These are phyloP conservation scores for Scheffersomyces ergatensis DNA, from an alignment of 805 yeast species.

Conservation along the genomic window DNA sequence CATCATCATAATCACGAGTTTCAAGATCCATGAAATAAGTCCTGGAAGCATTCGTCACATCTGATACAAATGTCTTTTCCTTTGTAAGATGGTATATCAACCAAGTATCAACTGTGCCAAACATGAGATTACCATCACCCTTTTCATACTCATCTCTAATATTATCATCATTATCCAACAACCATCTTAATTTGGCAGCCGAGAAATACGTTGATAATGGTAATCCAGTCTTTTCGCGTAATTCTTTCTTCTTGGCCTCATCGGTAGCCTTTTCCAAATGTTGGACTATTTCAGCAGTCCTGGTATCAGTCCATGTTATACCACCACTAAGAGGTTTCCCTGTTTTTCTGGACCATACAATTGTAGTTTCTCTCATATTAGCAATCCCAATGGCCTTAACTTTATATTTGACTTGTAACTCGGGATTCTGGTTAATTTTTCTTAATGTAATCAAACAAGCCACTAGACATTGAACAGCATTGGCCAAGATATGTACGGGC, in stretches of 20 bases:
- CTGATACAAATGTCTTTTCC: conserved; percentile 71
- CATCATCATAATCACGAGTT: conserved; percentile 71
- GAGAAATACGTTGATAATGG: conserved; percentile 91
- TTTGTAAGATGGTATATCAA: conserved; percentile 77
- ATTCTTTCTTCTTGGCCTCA: conserved; percentile 52
- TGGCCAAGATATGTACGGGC: conserved; percentile 77
- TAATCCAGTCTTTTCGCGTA: conserved; percentile 72
- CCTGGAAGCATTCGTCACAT: conserved; percentile 88
- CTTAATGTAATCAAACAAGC: conserved; percentile 59
- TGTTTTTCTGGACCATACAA: conserved; percentile 81
- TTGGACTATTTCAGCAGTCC: conserved; percentile 72
- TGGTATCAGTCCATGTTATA: conserved; percentile 94
- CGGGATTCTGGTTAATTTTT: conserved; percentile 51
- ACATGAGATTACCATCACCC: conserved; percentile 73
- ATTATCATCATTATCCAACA: conserved; percentile 71
- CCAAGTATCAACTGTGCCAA: conserved; percentile 96
- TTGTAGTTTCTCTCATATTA: conserved; percentile 93
- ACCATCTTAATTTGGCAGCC: conserved; percentile 87
- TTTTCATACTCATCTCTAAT: conserved; percentile 67
- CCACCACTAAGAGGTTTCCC: conserved; percentile 85
- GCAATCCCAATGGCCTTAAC: conserved; percentile 83
- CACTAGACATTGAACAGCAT: conserved; percentile 77
- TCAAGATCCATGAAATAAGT: conserved; percentile 86
- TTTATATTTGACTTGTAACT: conserved; percentile 51
- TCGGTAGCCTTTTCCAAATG: conserved; percentile 55